phyloP scores from a whole-genome alignment of 2,329 filamentous ascomycete genomes.

The Pseudogymnoascus sp. region DNA sequence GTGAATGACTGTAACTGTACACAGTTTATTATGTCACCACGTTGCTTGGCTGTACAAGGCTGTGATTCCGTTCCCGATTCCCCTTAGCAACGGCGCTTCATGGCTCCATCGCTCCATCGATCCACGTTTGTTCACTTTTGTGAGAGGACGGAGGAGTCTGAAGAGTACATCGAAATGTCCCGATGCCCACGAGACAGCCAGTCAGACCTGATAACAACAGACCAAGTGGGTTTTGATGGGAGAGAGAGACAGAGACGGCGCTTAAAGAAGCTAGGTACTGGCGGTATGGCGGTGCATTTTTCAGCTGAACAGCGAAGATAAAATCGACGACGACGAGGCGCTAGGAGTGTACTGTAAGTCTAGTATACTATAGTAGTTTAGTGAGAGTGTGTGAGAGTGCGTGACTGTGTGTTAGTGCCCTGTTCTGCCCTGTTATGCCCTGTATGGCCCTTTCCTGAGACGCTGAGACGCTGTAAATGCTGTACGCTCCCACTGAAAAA shows the following conservation, averaged over 20 bases:
- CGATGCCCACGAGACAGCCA: background rate
- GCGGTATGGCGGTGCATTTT: background rate
- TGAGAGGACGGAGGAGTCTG: background rate
- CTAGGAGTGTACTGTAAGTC: no score
- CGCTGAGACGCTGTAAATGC: background rate
- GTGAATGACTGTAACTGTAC: background rate
- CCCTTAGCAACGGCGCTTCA: conserved; percentile 1
- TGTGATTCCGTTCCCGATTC: background rate
- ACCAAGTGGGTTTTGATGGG: background rate
- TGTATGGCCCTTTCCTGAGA: no score
- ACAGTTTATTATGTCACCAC: background rate
- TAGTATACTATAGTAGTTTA: no score
- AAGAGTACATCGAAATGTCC: conserved; percentile 5
- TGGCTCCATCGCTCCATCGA: background rate
- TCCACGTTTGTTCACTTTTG: background rate
- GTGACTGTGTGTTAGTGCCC: no score
- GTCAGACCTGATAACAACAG: background rate
- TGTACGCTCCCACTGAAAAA: background rate
- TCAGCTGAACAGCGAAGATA: background rate
- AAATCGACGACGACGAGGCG: background rate
- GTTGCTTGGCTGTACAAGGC: conserved; percentile 4
- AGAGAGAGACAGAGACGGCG: background rate
- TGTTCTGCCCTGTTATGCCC: no score
- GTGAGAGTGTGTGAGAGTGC: no score
- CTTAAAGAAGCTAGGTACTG: background rate